These are phyloP conservation scores for Penicillium janthinellum DNA, from an alignment of 2,329 filamentous ascomycete species.

Conservation along the genomic window DNA sequence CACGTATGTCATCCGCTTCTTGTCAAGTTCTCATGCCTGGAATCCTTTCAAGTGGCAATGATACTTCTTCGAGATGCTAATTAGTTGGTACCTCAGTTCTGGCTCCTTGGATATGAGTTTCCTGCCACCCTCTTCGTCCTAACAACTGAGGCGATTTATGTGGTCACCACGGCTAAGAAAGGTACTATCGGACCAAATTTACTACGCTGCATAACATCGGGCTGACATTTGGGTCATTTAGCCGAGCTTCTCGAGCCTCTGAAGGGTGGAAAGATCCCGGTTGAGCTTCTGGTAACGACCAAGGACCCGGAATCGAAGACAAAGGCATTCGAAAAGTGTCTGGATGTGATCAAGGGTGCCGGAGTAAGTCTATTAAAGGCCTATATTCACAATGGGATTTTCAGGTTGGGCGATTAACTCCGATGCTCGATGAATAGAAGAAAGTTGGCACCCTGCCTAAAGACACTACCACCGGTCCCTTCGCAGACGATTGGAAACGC, in stretches of 20 bases:
- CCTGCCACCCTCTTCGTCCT: conserved; percentile 93
- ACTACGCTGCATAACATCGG: not conserved
- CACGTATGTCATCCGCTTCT: conserved; percentile 65
- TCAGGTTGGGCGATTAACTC: not conserved
- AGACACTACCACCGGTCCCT: conserved; percentile 81
- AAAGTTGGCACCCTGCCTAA: conserved; percentile 87
- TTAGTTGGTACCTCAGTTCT: conserved; percentile 68
- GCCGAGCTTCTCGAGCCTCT: conserved; percentile 91
- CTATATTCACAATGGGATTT: not conserved
- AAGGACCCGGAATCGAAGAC: conserved; percentile 91
- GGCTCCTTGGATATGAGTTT: conserved; percentile 98
- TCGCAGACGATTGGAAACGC: conserved; percentile 96
- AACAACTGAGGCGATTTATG: conserved; percentile 82
- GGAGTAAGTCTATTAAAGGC: conserved; percentile 63
- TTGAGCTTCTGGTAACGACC: conserved; percentile 87
- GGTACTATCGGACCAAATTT: conserved; percentile 54
- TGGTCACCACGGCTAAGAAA: conserved; percentile 97
- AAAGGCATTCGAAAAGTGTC: conserved; percentile 81
- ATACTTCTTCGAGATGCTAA: conserved; percentile 3
- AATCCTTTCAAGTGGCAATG: not conserved
- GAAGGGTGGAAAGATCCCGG: conserved; percentile 86
- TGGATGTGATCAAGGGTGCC: conserved; percentile 82
- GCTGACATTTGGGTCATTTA: conserved; percentile 42
- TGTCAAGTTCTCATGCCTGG: not conserved
- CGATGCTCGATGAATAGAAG: conserved; percentile 56